Base-by-base conservation (phyloP, 306 rosid species). In the Glycyrrhiza uralensis region DNA sequence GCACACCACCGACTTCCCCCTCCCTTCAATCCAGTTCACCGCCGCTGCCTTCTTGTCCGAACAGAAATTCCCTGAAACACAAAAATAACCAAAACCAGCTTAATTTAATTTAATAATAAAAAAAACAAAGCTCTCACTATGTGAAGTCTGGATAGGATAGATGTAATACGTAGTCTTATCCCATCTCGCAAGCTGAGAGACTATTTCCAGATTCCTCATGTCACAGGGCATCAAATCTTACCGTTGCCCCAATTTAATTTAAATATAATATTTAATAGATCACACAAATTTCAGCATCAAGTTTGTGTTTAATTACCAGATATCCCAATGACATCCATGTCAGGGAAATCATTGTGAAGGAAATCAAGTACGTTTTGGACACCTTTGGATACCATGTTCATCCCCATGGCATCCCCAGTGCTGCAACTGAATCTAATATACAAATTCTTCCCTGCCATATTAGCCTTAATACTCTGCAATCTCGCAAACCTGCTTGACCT, bases 371-470 rank as follows among this genome's bases (percentile, higher is more conserved):
- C 94, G 44, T 93, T 89, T 51, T 93, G 97, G 0, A 93, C 98
- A 0, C 97, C 97, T 78, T 93, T 93, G 0, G 98, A 93, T 6
- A 93, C 87, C 98, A 93, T 93, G 82, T 93, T 93, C 98, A 93
- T 93, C 19, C 98, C 98, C 98, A 93, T 93, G 7, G 98, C 98
- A 22, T 93, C 98, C 2, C 97, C 98, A 0, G 98, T 93, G 73
- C 86, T 76, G 80, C 96, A 93, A 11, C 72, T 39, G 81, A 93
- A 93, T 74, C 98, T 89, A 54, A 81, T 80, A 68, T 87, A 91
- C 11, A 91, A 71, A 54, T 91, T 93, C 85, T 87, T 93, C 12
- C 98, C 98, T 8, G 96, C 97, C 1, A 93, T 9, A 0, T 83
- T 56, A 26, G 87, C 76, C 49, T 91, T 85, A 2, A 93, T 78